Base-by-base conservation (phyloP, 2,329 filamentous ascomycete species). In the Ophiostoma ips region DNA sequence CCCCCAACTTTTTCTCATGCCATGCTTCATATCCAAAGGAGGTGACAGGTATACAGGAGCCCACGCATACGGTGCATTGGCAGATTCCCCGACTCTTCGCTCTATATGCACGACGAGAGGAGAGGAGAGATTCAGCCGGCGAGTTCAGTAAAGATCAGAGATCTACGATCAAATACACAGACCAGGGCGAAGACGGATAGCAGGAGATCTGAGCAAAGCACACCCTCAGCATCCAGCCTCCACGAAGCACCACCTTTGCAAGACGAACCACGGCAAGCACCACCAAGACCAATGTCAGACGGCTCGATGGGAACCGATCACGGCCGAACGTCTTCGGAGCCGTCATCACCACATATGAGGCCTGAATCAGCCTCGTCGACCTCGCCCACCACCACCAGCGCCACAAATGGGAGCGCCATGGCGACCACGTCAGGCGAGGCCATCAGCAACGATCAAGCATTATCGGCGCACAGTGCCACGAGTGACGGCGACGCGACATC, bases 301-400 rank as follows among this genome's bases (percentile, higher is more conserved):
- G 49, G 50, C 31, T 53, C 56, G 21, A 48, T 48, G 13, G 52
- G 46, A 30, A 51, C 49, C 5, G 52, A 53, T 24, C 58, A 47
- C 5, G 50, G 56, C 50, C 57, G 44, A n/a, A 55, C 51, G 13
- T 58, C 58, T 9, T 53, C 57, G 15, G 56, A 57, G 12, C 58
- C 60, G 31, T 53, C 58, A 10, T 63, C 63, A 16, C 60, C 63
- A 48, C 63, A 62, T 11, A 50, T 59, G 55, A 60, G 68, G 55
- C 74, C 75, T 60, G 71, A 77, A 57, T 75, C 74, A 34, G 66
- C 62, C 53, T 75, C 73, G 52, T 76, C 73, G 49, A 71, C 70
- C 53, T 73, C 74, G 52, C 75, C 73, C 19, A 68, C 68, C 58
- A 69, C 68, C 57, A 72, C 73, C 24, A 68, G 67, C 58, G 69